Evolutionary conservation across 176 grass and related monocot genomes (phyloP).

Genomic region (Dactylis glomerata): DNA sequence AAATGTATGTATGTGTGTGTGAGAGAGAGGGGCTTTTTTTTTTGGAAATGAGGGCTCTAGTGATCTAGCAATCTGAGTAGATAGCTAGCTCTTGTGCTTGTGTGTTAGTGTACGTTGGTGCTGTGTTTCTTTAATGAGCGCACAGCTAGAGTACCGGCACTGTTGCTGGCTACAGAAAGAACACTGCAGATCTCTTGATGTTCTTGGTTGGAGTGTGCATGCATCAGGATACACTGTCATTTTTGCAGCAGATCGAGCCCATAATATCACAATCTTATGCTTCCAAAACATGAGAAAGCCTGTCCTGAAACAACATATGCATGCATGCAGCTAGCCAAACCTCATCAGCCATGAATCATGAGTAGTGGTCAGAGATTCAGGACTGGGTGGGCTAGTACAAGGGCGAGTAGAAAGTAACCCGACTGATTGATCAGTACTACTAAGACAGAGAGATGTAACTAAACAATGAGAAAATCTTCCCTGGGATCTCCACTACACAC

Average conservation of each 20-base stretch:
- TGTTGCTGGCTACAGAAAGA: slow-evolving; percentile 38
- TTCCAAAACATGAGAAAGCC: slow-evolving; percentile 43
- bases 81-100: slow-evolving; percentile 7
- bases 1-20: background rate
- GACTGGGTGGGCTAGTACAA: background rate
- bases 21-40: too few species aligned
- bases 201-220: slow-evolving; percentile 32
- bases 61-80: slow-evolving; percentile 9
- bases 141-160: slow-evolving; percentile 23
- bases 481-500: slow-evolving; percentile 51
- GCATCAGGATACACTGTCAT: slow-evolving; percentile 10
- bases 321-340: slow-evolving; percentile 34
- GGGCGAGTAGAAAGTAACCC: slow-evolving; percentile 14
- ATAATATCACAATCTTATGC: slow-evolving; percentile 41
- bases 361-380: slow-evolving; percentile 15
- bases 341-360: slow-evolving; percentile 29
- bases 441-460: slow-evolving; percentile 31
- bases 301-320: slow-evolving; percentile 37
- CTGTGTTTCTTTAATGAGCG: slow-evolving; percentile 42
- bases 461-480: slow-evolving; percentile 46
- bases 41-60: slow-evolving; percentile 27
- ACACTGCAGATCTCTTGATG: slow-evolving; percentile 52
- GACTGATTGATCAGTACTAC: slow-evolving; percentile 7
- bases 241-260: slow-evolving; percentile 16
- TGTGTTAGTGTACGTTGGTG: slow-evolving; percentile 27